A percentile compares a stretch with the other conserved stretches of the same genome.
phyloP scores from a whole-genome alignment of 2,329 filamentous ascomycete genomes.

The Talaromyces sp. region DNA sequence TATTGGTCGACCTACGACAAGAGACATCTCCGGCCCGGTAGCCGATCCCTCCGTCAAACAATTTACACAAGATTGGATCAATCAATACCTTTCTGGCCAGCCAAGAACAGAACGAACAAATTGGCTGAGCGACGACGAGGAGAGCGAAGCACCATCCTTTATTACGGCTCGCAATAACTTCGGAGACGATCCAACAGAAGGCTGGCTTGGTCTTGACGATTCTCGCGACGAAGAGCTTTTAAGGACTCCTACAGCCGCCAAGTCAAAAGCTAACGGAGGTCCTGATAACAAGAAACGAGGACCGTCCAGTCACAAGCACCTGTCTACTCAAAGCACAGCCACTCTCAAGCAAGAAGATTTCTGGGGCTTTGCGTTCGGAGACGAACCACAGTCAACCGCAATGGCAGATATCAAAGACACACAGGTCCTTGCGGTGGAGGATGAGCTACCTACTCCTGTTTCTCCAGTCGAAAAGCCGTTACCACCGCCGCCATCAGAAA shows the following conservation, averaged over 20 bases:
- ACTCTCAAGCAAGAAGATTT: constrained; percentile 41
- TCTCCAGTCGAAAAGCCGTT: constrained; percentile 35
- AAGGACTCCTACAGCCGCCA: constrained; percentile 34
- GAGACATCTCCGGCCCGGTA: constrained; percentile 20
- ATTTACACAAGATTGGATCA: constrained; percentile 80
- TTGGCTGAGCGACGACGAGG: constrained; percentile 76
- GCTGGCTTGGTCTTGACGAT: constrained; percentile 38
- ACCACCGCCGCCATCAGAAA: constrained; percentile 29
- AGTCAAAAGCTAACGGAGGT: constrained; percentile 25
- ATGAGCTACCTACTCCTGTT: constrained; percentile 11
- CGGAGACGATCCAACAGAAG: constrained; percentile 37
- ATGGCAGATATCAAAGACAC: constrained; percentile 28
- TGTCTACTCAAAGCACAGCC: constrained; percentile 32
- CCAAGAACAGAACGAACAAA: constrained; percentile 65
- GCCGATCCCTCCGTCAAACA: constrained; percentile 42
- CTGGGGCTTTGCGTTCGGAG: constrained; percentile 41
- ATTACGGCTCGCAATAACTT: constrained; percentile 37
- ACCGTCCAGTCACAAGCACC: constrained; percentile 28
- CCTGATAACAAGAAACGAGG: constrained; percentile 9
- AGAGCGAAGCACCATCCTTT: constrained; percentile 67
- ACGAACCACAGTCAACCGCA: constrained; percentile 26
- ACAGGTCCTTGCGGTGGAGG: constrained; percentile 11
- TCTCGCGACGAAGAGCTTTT: constrained; percentile 32
- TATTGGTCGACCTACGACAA: constrained; percentile 20
- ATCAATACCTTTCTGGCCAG: constrained; percentile 71